Evolutionary conservation across 1,139 yeast genomes (phyloP).

Genomic region (Hanseniaspora gamundiae): DNA sequence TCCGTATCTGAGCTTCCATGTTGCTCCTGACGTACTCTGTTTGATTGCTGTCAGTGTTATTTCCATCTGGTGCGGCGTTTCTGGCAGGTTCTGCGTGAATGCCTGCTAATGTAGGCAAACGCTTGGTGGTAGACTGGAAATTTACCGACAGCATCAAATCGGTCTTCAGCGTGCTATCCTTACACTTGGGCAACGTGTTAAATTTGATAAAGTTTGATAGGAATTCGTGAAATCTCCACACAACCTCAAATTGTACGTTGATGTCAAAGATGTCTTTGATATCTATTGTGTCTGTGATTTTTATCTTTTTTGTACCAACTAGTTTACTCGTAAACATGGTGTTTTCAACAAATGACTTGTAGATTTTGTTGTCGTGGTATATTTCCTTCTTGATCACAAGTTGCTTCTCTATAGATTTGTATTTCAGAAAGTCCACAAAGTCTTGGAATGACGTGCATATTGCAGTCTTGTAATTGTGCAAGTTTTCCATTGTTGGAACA

Average conservation of each 20-base stretch:
- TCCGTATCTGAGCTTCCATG: slow-evolving; percentile 15
- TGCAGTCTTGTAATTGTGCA: slow-evolving; percentile 3
- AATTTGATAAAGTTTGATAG: slow-evolving; percentile 17
- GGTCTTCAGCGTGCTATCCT: slow-evolving; percentile 9
- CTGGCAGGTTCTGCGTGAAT: neutral
- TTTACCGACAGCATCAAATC: slow-evolving; percentile 14
- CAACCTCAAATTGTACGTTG: slow-evolving; percentile 24
- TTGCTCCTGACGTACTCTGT: slow-evolving; percentile 15
- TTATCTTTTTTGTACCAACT: slow-evolving; percentile 14
- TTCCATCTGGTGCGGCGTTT: slow-evolving; percentile 7
- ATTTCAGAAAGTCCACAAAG: slow-evolving; percentile 16
- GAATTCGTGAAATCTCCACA: slow-evolving; percentile 26
- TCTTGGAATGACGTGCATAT: slow-evolving; percentile 12
- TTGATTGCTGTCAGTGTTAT: too few species aligned
- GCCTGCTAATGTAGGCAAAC: neutral
- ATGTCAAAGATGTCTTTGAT: slow-evolving; percentile 19
- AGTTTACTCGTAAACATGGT: slow-evolving; percentile 19
- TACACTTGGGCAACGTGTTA: slow-evolving; percentile 19
- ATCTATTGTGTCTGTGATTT: slow-evolving; percentile 13
- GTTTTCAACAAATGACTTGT: slow-evolving; percentile 18
- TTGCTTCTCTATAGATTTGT: slow-evolving; percentile 14
- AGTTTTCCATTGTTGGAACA: slow-evolving; percentile 5
- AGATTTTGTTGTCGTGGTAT: slow-evolving; percentile 20
- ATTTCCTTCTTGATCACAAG: slow-evolving; percentile 15
- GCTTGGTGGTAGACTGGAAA: neutral